These are phyloP conservation scores for Musa beccarii DNA, from an alignment of 176 grass and related monocot species.

Conservation along the genomic window DNA sequence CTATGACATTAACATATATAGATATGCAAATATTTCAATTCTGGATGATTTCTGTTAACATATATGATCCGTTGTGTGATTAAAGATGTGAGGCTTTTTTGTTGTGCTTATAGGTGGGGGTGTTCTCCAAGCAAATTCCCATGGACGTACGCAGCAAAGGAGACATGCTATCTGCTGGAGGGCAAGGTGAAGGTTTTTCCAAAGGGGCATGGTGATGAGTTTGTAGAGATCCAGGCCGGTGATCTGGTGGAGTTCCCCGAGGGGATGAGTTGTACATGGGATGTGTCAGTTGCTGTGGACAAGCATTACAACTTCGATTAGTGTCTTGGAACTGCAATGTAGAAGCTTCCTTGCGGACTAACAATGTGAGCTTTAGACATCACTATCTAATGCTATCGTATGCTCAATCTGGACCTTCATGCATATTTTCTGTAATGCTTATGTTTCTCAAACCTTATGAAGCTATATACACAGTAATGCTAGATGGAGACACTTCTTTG, in stretches of 20 bases:
- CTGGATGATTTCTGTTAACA: neutral
- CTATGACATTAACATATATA: too few species aligned
- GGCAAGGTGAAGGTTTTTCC: slow-evolving; percentile 98
- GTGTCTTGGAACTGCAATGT: neutral
- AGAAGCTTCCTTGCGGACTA: neutral
- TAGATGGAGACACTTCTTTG: too few species aligned
- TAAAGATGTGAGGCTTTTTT: neutral
- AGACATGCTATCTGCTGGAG: slow-evolving; percentile 89
- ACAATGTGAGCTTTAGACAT: neutral
- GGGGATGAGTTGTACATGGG: slow-evolving; percentile 98
- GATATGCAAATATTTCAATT: neutral
- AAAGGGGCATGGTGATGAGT: slow-evolving; percentile 59
- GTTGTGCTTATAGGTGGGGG: slow-evolving; percentile 55
- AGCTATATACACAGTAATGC: neutral
- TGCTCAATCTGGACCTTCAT: neutral
- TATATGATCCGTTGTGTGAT: too few species aligned
- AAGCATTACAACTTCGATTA: slow-evolving; percentile 96
- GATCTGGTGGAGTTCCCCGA: slow-evolving; percentile 91
- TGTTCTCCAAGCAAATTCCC: slow-evolving; percentile 86
- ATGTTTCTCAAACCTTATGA: neutral
- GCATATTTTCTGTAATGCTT: neutral
- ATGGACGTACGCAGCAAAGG: slow-evolving; percentile 87
- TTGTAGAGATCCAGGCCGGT: slow-evolving; percentile 78
- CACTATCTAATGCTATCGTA: neutral
- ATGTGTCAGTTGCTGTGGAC: slow-evolving; percentile 83